Base-by-base conservation (phyloP, 2,329 filamentous ascomycete species). In the Aspergillus floridensis region DNA sequence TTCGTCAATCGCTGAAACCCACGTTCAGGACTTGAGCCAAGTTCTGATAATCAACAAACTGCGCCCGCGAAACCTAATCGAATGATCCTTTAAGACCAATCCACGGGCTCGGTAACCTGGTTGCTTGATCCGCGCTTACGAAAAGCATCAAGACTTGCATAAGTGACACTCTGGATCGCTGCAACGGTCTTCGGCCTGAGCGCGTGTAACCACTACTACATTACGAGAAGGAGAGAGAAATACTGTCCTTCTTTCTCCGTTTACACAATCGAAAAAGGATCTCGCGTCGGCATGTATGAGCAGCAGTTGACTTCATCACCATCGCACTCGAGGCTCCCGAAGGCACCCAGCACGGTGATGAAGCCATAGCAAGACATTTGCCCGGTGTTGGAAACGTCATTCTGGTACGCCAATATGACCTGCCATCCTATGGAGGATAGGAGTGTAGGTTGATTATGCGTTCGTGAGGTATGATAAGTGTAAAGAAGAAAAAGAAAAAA, bases 321-420 rank as follows among this genome's bases (percentile, higher is more conserved):
- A 74, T 65, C 60, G 70, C 70, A 66, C 64, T 57, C 44, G 60
- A 59, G 60, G 53, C 60, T 61, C 66, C 67, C 26, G 56, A 67
- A 67, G 63, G 68, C 66, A 64, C 64, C 64, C 63, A 64, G 67
- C 61, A 64, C 71, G 66, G 70, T 71, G 61, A 68, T 66, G 66
- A 60, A 74, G 72, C 63, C 70, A 65, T 74, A 67, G 38, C 38
- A 19, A 44, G 38, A 68, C 60, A 55, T 38, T 32, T 67, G 67
- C 63, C 69, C 68, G 57, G 22, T 24, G 38, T 24, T 32, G 49
- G 29, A 24, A 56, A 54, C 59, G 53, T 77, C 68, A 67, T 64
- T 79, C 76, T 78, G 68, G 77, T 77, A 74, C 77, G 77, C 76
- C 76, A 79, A 79, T 79, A 79, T 79, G 77, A 79, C 77, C 77